Evolutionary conservation across 768 basidiomycete species (phyloP).

Genomic region (Tylopilus balloui): DNA sequence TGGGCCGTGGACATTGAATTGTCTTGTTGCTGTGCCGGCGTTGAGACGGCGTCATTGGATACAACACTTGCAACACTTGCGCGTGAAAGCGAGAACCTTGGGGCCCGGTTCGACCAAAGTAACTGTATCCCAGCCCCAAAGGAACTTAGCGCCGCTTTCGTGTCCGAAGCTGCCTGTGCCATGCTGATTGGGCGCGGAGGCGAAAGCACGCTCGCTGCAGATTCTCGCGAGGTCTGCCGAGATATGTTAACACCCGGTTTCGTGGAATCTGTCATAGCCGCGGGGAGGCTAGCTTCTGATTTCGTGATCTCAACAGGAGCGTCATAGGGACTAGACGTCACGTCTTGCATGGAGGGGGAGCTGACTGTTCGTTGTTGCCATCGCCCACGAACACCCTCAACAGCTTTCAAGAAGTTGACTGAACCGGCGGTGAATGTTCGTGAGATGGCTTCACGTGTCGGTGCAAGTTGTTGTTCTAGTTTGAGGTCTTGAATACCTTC

Average conservation of each 20-base stretch:
- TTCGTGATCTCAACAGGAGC: constrained; percentile 29
- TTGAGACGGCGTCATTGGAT: constrained; percentile 22
- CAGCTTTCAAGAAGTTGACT: constrained; percentile 80
- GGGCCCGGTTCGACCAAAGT: constrained; percentile 40
- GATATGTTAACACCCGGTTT: constrained; percentile 14
- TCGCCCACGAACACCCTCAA: constrained; percentile 80
- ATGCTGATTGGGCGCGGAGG: constrained; percentile 25
- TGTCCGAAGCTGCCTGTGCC: constrained; percentile 31
- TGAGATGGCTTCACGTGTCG: constrained; percentile 84
- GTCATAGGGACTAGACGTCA: constrained; percentile 15
- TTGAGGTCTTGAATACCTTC: constrained; percentile 95
- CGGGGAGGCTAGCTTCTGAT: constrained; percentile 23
- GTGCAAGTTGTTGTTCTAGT: constrained; percentile 89
- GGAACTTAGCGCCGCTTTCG: constrained; percentile 34
- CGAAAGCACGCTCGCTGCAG: constrained; percentile 10
- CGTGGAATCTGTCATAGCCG: constrained; percentile 6
- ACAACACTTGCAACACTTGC: constrained; percentile 22
- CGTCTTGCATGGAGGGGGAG: constrained; percentile 25
- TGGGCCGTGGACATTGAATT: constrained; percentile 2
- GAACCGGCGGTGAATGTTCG: constrained; percentile 72
- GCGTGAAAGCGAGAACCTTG: constrained; percentile 37
- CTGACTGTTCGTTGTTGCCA: constrained; percentile 47
- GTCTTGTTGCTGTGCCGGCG: constrained; percentile 2
- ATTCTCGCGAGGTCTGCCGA: constrained; percentile 27
- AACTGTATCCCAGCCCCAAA: constrained; percentile 48